Conservation (phyloP, 192 early-diverging fungal genomes). For the Podila verticillata region DNA sequence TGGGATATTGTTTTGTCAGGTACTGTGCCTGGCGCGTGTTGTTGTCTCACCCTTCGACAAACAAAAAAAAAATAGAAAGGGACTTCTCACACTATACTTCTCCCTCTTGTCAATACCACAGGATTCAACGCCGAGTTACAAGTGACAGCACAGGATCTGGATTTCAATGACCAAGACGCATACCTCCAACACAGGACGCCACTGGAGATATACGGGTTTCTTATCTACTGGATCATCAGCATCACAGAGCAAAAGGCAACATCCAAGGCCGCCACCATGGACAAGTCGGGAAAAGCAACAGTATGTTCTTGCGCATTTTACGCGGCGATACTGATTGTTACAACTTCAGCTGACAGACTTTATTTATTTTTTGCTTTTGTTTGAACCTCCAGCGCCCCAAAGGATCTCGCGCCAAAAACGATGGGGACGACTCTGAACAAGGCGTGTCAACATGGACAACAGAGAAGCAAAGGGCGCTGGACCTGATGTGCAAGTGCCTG, state of each 20-base stretch:
- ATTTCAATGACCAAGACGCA: slow-evolving; percentile 73
- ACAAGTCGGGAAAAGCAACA: slow-evolving; percentile 33
- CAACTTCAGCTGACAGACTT: not conserved
- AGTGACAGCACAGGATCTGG: slow-evolving; percentile 67
- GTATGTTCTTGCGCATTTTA: not conserved
- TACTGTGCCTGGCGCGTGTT: not conserved
- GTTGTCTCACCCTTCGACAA: not conserved
- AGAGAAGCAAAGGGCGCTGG: slow-evolving; percentile 67
- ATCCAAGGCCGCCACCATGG: slow-evolving; percentile 52
- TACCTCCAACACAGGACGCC: slow-evolving; percentile 70
- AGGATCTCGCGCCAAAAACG: slow-evolving; percentile 42
- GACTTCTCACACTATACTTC: not conserved
- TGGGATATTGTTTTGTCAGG: slow-evolving; percentile 52
- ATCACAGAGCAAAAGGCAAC: slow-evolving; percentile 67
- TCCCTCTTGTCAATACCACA: slow-evolving; percentile 25
- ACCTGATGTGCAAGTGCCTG: slow-evolving; percentile 59
- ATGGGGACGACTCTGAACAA: slow-evolving; percentile 21
- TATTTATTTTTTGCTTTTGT: not conserved
- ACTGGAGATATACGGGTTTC: slow-evolving; percentile 86
- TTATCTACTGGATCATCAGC: slow-evolving; percentile 84
- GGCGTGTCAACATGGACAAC: slow-evolving; percentile 67
- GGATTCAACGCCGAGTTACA: slow-evolving; percentile 75
- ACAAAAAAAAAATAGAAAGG: not conserved
- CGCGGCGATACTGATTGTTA: not conserved
- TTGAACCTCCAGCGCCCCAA: slow-evolving; percentile 30